Conservation (phyloP, 2,329 filamentous ascomycete genomes). For the Botrytis aclada region DNA sequence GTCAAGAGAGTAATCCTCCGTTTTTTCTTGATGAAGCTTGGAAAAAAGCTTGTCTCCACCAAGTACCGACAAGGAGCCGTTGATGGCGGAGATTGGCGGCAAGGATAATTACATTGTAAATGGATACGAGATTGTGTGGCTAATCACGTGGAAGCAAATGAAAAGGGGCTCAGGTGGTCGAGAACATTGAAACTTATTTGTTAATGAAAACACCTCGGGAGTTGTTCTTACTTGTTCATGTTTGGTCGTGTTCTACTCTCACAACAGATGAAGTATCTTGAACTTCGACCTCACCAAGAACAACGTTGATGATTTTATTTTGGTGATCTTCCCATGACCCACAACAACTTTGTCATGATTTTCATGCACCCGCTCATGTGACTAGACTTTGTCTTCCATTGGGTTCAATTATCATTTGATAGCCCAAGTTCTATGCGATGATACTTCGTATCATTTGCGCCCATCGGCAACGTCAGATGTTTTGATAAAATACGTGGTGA, state of each 20-base stretch:
- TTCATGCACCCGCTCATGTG: not conserved
- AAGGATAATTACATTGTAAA: not conserved
- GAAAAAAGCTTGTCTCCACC: slow-evolving; percentile 16
- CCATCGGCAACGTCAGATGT: not conserved
- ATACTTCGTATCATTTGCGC: not conserved
- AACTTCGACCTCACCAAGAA: not conserved
- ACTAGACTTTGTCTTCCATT: not conserved
- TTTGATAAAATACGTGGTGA: not conserved
- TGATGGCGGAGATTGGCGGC: not conserved
- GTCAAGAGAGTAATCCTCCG: not conserved
- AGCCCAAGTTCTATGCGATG: not conserved
- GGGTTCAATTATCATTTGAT: not conserved
- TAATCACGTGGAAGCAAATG: not conserved
- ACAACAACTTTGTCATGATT: not conserved
- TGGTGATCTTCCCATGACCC: not conserved
- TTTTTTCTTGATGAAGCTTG: not conserved
- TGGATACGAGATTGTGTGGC: not conserved
- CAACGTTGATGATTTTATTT: not conserved
- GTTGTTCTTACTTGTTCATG: not conserved
- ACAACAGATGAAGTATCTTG: not conserved
- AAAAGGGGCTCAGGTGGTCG: not conserved
- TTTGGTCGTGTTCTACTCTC: not conserved
- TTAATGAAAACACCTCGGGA: not conserved
- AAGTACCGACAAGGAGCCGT: slow-evolving; percentile 4
- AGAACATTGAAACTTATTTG: not conserved